Conservation (phyloP, 1,139 yeast genomes). For the Pichia terricola region DNA sequence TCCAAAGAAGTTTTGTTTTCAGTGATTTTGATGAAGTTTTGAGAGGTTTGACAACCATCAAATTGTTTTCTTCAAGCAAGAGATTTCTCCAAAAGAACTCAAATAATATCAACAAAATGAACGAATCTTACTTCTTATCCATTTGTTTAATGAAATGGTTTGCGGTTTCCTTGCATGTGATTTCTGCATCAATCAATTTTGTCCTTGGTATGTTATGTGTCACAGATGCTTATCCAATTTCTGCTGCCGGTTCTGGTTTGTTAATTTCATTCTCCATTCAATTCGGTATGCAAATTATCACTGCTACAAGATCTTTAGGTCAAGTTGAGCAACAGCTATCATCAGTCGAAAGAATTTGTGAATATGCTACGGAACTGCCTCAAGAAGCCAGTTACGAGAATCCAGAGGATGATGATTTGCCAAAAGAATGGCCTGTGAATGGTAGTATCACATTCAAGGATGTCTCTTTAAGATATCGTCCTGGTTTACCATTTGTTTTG, state of each 20-base stretch:
- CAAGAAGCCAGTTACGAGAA: slow-evolving; percentile 41
- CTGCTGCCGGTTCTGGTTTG: slow-evolving; percentile 43
- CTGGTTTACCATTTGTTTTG: slow-evolving; percentile 43
- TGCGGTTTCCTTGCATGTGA: slow-evolving; percentile 38
- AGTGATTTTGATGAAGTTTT: slow-evolving; percentile 53
- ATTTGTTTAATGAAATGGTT: slow-evolving; percentile 54
- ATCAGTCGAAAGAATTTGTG: slow-evolving; percentile 36
- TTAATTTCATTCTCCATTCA: slow-evolving; percentile 41
- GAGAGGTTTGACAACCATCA: slow-evolving; percentile 48
- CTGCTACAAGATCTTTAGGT: slow-evolving; percentile 37
- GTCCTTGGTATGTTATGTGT: slow-evolving; percentile 38
- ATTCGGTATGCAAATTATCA: slow-evolving; percentile 43
- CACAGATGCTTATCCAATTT: slow-evolving; percentile 34
- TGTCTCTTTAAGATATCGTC: slow-evolving; percentile 62
- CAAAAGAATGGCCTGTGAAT: slow-evolving; percentile 45
- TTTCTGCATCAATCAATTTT: slow-evolving; percentile 33
- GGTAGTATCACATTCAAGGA: slow-evolving; percentile 52
- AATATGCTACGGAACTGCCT: slow-evolving; percentile 63
- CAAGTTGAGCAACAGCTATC: slow-evolving; percentile 68
- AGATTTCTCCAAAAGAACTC: slow-evolving; percentile 37
- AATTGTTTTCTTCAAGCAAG: slow-evolving; percentile 33
- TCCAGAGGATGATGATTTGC: slow-evolving; percentile 32
- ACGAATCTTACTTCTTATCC: slow-evolving; percentile 46
- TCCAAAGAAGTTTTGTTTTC: slow-evolving; percentile 52
- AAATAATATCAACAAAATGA: slow-evolving; percentile 36